Evolutionary conservation across 257 asterid species (phyloP).

Genomic region (Galeopsis tetrahit): DNA sequence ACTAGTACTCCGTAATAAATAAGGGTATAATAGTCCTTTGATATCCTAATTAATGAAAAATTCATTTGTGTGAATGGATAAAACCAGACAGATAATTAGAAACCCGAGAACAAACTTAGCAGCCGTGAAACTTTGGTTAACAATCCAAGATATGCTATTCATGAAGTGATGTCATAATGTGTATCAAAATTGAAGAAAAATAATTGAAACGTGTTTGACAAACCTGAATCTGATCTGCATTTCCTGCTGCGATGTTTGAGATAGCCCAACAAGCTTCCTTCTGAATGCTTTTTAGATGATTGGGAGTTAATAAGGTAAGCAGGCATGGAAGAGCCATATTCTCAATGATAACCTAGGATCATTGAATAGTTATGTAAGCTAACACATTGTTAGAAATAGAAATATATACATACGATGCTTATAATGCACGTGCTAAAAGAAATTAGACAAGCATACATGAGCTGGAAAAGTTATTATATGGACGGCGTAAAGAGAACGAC

Average conservation of each 20-base stretch:
- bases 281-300: constrained; percentile 71
- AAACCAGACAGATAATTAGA: no score
- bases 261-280: constrained; percentile 94
- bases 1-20: no score
- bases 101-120: background rate
- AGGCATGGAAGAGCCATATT: constrained; percentile 69
- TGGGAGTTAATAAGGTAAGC: constrained; percentile 58
- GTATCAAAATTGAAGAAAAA: constrained; percentile 14
- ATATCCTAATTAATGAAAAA: no score
- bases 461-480: no score
- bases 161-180: background rate
- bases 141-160: background rate
- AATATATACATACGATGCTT: background rate
- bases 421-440: background rate
- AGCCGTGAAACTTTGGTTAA: background rate
- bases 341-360: constrained; percentile 64
- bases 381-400: constrained; percentile 1
- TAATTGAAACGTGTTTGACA: background rate
- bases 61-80: no score
- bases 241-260: constrained; percentile 91
- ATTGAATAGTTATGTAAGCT: constrained; percentile 1
- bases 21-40: no score
- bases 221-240: constrained; percentile 77
- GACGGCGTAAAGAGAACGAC: no score
- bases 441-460: no score